Percentiles rank a stretch among this genome's conserved stretches.
phyloP scores from a whole-genome alignment of 78 protist species.

The Speleostelium caveatum region DNA sequence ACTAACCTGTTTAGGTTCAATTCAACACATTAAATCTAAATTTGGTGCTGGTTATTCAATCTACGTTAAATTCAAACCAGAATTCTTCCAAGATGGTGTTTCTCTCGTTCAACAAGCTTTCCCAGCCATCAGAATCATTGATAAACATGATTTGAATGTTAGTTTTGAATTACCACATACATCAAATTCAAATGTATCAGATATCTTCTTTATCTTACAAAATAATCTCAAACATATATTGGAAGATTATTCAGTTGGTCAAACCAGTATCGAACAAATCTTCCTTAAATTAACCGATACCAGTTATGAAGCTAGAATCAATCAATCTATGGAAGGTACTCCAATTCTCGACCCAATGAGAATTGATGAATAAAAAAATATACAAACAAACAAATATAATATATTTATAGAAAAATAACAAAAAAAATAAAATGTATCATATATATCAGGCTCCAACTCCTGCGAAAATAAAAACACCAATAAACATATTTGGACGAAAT shows the following conservation, averaged over 20 bases:
- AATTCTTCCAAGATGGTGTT: slow-evolving; percentile 27
- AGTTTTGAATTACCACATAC: slow-evolving; percentile 49
- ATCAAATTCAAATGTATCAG: slow-evolving; percentile 10
- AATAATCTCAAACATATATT: slow-evolving; percentile 3
- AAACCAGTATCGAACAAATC: slow-evolving; percentile 39
- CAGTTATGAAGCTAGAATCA: slow-evolving; percentile 1
- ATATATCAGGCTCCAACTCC: no score
- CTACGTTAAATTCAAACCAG: slow-evolving; percentile 60
- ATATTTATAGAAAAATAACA: no score
- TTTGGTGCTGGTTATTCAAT: slow-evolving; percentile 77
- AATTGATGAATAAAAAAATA: no score
- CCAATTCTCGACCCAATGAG: no score
- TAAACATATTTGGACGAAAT: no score
- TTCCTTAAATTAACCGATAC: slow-evolving; percentile 55
- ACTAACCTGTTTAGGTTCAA: slow-evolving; percentile 80
- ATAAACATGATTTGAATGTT: slow-evolving; percentile 58
- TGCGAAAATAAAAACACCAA: no score
- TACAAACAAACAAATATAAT: no score
- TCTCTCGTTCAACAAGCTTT: slow-evolving; percentile 14
- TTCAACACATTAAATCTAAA: slow-evolving; percentile 65
- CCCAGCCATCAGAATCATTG: slow-evolving; percentile 20
- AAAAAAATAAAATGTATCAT: no score
- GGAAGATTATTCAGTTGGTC: slow-evolving; percentile 57
- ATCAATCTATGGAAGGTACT: slow-evolving; percentile 62
- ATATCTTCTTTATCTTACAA: slow-evolving; percentile 26